These are phyloP conservation scores for Botrytis tulipae DNA, from an alignment of 2,329 filamentous ascomycete genomes.

Conservation along the genomic window DNA sequence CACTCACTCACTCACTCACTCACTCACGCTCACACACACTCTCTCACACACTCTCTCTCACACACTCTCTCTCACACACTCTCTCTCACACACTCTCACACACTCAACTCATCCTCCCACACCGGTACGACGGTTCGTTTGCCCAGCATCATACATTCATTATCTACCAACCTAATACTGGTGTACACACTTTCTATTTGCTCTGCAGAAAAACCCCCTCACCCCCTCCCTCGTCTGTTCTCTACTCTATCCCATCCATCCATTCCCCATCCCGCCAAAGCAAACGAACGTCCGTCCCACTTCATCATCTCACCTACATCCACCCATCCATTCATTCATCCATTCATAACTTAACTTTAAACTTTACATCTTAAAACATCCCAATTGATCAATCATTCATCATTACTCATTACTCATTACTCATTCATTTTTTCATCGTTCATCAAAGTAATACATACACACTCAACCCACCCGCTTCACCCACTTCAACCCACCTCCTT, in stretches of 20 bases:
- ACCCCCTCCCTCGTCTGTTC: slow-evolving; percentile 9
- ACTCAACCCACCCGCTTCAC: background rate
- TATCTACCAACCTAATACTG: background rate
- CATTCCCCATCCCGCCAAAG: background rate
- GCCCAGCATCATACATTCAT: background rate
- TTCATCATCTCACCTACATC: background rate
- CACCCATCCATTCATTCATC: background rate
- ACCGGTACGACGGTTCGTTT: background rate
- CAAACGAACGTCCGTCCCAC: background rate
- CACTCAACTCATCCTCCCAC: background rate
- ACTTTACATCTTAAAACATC: background rate
- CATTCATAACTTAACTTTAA: background rate
- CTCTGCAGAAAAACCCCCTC: background rate
- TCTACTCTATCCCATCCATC: background rate
- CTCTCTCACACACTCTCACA: no score
- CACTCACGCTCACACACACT: background rate
- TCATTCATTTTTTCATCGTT: background rate
- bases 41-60: no score
- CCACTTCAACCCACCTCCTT: no score
- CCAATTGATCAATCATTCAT: background rate
- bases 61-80: background rate
- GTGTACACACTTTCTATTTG: background rate
- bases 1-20: no score
- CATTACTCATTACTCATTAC: background rate
- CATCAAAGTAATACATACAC: background rate